Conservation (phyloP, 371 early-diverging fungal genomes). For the Chytridium lagenaria region DNA sequence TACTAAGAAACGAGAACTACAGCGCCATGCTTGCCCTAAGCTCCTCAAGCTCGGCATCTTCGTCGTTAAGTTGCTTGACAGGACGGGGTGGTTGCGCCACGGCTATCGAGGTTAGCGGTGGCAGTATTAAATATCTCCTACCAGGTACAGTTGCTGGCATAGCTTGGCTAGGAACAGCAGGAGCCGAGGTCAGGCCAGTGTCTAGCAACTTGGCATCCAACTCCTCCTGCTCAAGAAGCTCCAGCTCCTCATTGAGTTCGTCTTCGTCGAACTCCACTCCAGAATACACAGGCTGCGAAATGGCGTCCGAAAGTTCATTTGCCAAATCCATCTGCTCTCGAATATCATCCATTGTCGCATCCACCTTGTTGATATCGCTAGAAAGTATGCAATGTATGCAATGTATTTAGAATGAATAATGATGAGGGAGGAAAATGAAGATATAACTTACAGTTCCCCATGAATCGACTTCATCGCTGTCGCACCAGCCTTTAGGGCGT, state of each 20-base stretch:
- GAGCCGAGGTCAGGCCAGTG: constrained; percentile 59
- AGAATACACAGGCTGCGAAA: constrained; percentile 85
- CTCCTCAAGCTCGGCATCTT: constrained; percentile 85
- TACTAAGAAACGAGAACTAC: no score
- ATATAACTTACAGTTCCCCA: constrained; percentile 75
- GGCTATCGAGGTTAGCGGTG: constrained; percentile 27
- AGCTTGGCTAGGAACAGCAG: constrained; percentile 50
- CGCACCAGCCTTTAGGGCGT: constrained; percentile 93
- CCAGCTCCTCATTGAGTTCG: constrained; percentile 90
- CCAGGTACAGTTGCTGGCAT: constrained; percentile 54
- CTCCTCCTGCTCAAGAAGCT: constrained; percentile 93
- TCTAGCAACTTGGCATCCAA: constrained; percentile 86
- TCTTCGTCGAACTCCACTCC: constrained; percentile 94
- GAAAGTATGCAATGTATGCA: constrained; percentile 5
- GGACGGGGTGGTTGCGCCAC: constrained; percentile 57
- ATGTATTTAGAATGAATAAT: no score
- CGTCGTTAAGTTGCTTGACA: constrained; percentile 62
- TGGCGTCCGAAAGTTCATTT: constrained; percentile 93
- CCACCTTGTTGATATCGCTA: constrained; percentile 94
- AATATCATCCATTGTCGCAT: constrained; percentile 95
- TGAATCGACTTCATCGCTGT: constrained; percentile 95
- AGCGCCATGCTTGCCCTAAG: constrained; percentile 82
- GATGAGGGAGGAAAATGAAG: no score
- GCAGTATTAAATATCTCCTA: background rate
- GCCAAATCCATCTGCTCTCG: constrained; percentile 97